Percentiles rank a stretch among this genome's conserved stretches.
phyloP scores from a whole-genome alignment of 768 basidiomycete species.

The Tulasnella sp. region DNA sequence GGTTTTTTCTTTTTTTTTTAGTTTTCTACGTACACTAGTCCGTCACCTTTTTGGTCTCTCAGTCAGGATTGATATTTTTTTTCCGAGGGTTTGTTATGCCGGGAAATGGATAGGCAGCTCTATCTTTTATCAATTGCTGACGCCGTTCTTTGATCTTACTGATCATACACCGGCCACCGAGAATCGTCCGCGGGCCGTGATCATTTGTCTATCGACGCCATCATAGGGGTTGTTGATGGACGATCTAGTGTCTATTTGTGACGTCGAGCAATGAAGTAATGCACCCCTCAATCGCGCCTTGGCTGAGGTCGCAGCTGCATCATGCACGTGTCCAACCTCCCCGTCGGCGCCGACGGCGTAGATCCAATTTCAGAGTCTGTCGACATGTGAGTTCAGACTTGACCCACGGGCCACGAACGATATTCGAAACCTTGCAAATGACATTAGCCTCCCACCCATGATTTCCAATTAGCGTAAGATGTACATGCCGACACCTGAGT shows the following conservation, averaged over 20 bases:
- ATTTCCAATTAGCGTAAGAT: neutral
- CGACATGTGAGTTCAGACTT: neutral
- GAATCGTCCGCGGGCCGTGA: no score
- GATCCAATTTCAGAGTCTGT: neutral
- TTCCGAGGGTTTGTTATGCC: neutral
- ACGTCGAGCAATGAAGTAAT: neutral
- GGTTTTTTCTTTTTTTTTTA: neutral
- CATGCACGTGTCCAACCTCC: neutral
- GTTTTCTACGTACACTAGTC: no score
- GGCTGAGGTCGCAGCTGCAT: neutral
- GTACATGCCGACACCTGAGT: neutral
- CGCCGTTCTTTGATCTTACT: neutral
- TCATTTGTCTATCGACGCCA: no score
- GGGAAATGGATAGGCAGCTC: neutral
- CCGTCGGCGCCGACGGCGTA: neutral
- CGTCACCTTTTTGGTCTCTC: neutral
- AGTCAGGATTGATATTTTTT: neutral
- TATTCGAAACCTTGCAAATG: neutral
- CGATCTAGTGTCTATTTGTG: neutral
- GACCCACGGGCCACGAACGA: neutral
- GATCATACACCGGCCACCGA: no score
- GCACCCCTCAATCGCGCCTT: neutral
- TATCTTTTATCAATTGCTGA: neutral
- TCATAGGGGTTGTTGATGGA: neutral
- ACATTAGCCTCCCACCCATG: neutral